A percentile compares a stretch with the other conserved stretches of the same genome.
These are phyloP conservation scores for Backusella tarrabulga DNA, from an alignment of 192 early-diverging fungal species.

Conservation along the genomic window DNA sequence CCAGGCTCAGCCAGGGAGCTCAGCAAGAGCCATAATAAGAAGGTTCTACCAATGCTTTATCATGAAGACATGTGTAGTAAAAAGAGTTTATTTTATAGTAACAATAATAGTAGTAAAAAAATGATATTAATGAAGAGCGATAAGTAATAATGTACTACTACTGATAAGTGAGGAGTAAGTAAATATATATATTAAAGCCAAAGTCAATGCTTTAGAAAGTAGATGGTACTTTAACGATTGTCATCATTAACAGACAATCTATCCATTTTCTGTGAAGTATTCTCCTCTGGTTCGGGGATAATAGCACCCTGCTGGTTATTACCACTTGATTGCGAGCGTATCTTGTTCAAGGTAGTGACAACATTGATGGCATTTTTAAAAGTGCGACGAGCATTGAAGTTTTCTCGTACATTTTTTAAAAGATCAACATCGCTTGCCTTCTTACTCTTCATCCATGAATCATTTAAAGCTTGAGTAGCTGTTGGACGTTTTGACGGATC, in stretches of 20 bases:
- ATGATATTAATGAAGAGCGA: too few relatives aligned
- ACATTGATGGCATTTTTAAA: constrained; percentile 63
- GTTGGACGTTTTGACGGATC: constrained; percentile 76
- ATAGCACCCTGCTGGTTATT: not conserved
- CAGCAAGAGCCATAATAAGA: too few relatives aligned
- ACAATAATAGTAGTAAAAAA: too few relatives aligned
- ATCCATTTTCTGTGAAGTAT: not conserved
- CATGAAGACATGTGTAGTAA: too few relatives aligned
- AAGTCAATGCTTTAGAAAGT: too few relatives aligned
- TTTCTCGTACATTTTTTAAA: constrained; percentile 77
- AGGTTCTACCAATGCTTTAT: too few relatives aligned
- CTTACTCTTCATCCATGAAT: constrained; percentile 76
- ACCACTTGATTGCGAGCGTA: constrained; percentile 18
- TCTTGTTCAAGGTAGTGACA: constrained; percentile 59
- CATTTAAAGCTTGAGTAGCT: constrained; percentile 72
- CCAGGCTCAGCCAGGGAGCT: too few relatives aligned
- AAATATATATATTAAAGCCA: too few relatives aligned
- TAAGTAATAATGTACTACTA: too few relatives aligned
- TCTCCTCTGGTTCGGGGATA: not conserved
- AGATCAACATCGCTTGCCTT: constrained; percentile 69
- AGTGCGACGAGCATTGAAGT: constrained; percentile 64
- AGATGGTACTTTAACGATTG: too few relatives aligned
- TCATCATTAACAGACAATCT: not conserved
- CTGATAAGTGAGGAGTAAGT: too few relatives aligned
- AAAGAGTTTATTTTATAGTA: too few relatives aligned